phyloP scores from a whole-genome alignment of 768 basidiomycete genomes.

The Leccinum ochraceum region DNA sequence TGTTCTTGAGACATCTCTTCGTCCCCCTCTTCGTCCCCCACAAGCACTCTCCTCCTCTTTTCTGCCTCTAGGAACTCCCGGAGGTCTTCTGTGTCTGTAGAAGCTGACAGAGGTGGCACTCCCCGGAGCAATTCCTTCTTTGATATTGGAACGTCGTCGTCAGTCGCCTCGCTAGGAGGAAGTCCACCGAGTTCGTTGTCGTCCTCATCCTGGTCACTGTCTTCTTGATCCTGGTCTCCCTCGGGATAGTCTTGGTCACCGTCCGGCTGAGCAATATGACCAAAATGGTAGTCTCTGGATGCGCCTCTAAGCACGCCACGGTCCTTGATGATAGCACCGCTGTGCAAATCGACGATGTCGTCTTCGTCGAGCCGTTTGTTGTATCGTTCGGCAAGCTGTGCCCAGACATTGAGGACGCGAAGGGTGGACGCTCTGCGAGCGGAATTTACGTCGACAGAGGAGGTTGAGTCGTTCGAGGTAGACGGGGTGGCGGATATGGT shows the following conservation, averaged over 20 bases:
- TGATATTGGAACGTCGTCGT: slow-evolving; percentile 31
- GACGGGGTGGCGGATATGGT: slow-evolving; percentile 39
- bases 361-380: slow-evolving; percentile 70
- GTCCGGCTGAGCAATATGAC: slow-evolving; percentile 48
- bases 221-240: slow-evolving; percentile 43
- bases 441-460: slow-evolving; percentile 46
- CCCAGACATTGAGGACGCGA: slow-evolving; percentile 65
- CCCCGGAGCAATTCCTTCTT: slow-evolving; percentile 35
- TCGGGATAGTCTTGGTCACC: slow-evolving; percentile 42
- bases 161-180: slow-evolving; percentile 31
- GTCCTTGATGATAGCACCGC: slow-evolving; percentile 63
- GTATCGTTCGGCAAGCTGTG: slow-evolving; percentile 67
- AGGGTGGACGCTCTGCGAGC: slow-evolving; percentile 54
- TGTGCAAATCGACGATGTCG: slow-evolving; percentile 72
- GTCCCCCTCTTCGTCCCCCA: slow-evolving; percentile 29
- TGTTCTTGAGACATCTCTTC: slow-evolving; percentile 26
- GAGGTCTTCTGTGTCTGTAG: slow-evolving; percentile 62
- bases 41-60: slow-evolving; percentile 45
- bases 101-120: slow-evolving; percentile 45
- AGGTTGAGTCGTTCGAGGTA: slow-evolving; percentile 28
- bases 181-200: slow-evolving; percentile 62
- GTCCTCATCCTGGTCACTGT: slow-evolving; percentile 50
- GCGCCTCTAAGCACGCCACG: slow-evolving; percentile 60
- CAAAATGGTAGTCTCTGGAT: slow-evolving; percentile 47
- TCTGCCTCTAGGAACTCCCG: slow-evolving; percentile 70